Evolutionary conservation across 306 rosid species (phyloP), one percentile per base, ranked within the genome.

Genomic region (Geum urbanum): DNA sequence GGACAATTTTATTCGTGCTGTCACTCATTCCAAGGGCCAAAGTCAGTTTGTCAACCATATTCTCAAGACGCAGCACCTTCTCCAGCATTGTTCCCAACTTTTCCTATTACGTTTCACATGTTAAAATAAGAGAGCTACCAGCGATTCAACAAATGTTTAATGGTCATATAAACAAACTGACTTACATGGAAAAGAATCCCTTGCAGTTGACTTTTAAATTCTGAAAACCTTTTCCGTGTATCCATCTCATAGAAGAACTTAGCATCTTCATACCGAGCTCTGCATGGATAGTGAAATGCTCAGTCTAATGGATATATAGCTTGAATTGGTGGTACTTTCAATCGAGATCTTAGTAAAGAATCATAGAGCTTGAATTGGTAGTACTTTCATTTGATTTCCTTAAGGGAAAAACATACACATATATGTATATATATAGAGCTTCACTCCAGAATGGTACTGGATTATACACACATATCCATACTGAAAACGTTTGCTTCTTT

Each of bases 191-290:
- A 92, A 63, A 90, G 89, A 77, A 92, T 90, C 72, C 88, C 87
- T 52, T 78, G 88, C 69, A 92, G 86, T 84, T 86, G 88, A 75
- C 82, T 75, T 66, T 87, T 85, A 63, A 90, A 90, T 75, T 92
- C 96, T 41, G 88, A 81, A 79, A 92, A 81, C 65, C 69, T 84
- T 85, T 88, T 92, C 15, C 77, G 74, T 8, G 89, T 86, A 76
- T 92, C 97, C 79, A 83, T 72, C 87, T 81, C 90, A 56, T 92
- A 92, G 83, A 92, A 92, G 84, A 92, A 92, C 69, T 90, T 92
- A 1, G 98, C 98, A 90, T 92, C 98, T 84, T 92, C 97, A 77
- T 88, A 92, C 70, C 96, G 94, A 66, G 98, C 96, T 77, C 97
- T 92, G 85, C 83, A 90, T 72, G 70, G 62, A 82, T 47, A 73